These are phyloP conservation scores for Nematocida sp. DNA, from an alignment of 371 early-diverging fungal genomes.

Conservation along the genomic window DNA sequence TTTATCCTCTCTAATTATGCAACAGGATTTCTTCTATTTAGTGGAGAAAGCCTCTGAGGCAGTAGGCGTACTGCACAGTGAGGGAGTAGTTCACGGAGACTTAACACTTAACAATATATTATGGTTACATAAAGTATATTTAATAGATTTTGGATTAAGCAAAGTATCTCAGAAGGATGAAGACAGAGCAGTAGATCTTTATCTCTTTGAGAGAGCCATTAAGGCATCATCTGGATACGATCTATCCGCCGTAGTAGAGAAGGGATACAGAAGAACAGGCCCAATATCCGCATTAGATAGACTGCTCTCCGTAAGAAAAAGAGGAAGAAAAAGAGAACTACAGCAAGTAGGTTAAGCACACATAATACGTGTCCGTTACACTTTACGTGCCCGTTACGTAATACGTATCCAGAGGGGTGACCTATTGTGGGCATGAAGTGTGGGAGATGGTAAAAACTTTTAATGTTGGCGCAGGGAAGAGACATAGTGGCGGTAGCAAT, in stretches of 20 bases:
- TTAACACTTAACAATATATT: conserved; percentile 92
- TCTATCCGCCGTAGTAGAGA: conserved; percentile 62
- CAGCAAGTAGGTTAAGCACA: conserved; percentile 28
- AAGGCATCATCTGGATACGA: conserved; percentile 75
- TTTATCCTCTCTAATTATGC: no score
- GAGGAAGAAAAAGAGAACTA: conserved; percentile 63
- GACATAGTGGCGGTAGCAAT: conserved; percentile 21
- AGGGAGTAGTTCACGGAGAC: conserved; percentile 88
- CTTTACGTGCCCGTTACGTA: no score
- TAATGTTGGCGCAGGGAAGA: conserved; percentile 51
- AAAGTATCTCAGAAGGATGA: conserved; percentile 76
- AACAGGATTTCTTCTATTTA: conserved; percentile 3
- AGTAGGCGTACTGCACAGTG: conserved; percentile 75
- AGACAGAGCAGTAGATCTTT: conserved; percentile 96
- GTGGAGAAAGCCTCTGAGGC: conserved; percentile 42
- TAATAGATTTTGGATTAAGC: conserved; percentile 95
- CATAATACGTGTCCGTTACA: no score
- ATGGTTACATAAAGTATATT: conserved; percentile 67
- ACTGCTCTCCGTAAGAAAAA: conserved; percentile 53
- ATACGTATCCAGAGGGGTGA: no score
- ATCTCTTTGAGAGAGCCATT: conserved; percentile 89
- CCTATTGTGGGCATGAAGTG: no score
- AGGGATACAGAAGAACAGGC: conserved; percentile 35
- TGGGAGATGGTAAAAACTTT: not conserved
- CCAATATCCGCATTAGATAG: conserved; percentile 26